Conservation (phyloP, 2,329 filamentous ascomycete genomes). For the Ophiocordyceps polyrhachis-furcata region DNA sequence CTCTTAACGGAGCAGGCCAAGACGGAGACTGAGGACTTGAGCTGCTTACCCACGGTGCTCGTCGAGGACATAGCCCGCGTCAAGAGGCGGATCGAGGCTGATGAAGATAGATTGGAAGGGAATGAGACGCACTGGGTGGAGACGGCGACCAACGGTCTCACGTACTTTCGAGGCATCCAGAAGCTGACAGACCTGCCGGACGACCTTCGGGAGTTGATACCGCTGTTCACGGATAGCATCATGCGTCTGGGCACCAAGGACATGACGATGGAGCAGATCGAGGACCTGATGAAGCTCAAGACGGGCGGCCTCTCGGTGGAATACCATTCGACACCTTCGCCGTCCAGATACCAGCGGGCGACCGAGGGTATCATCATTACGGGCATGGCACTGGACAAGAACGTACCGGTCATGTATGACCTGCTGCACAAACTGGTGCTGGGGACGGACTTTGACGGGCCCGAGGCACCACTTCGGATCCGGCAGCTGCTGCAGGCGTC, state of each 20-base stretch:
- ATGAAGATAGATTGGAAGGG: constrained; percentile 45
- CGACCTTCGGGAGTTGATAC: constrained; percentile 67
- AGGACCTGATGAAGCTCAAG: constrained; percentile 90
- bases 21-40: constrained; percentile 66
- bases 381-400: constrained; percentile 76
- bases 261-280: constrained; percentile 82
- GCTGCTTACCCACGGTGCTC: constrained; percentile 72
- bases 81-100: constrained; percentile 40
- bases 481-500: constrained; percentile 72
- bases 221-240: constrained; percentile 78
- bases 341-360: constrained; percentile 46
- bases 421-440: constrained; percentile 62
- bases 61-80: constrained; percentile 75
- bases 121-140: constrained; percentile 76
- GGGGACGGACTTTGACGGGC: constrained; percentile 78
- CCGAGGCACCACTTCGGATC: constrained; percentile 65
- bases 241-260: constrained; percentile 83
- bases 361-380: constrained; percentile 70
- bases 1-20: constrained; percentile 69
- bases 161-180: constrained; percentile 86
- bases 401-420: constrained; percentile 81
- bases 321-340: constrained; percentile 67
- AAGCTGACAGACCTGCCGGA: constrained; percentile 61
- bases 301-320: constrained; percentile 78
- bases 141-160: constrained; percentile 85